Base-by-base conservation (phyloP, 768 basidiomycete species). In the Imleria badia region DNA sequence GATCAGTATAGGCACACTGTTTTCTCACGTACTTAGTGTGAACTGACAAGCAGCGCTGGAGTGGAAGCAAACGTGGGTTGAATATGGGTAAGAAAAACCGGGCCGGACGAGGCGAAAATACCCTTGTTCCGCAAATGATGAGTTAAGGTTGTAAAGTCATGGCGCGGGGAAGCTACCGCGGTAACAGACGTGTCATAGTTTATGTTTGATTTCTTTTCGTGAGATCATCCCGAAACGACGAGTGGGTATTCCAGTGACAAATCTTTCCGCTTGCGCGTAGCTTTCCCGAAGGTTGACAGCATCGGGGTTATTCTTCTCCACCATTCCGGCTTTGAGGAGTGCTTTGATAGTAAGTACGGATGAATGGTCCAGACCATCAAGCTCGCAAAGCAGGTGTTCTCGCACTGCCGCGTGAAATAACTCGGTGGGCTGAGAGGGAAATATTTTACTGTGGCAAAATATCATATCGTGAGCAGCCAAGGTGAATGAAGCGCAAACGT, bases 221-320 rank as follows among this genome's bases (percentile, higher is more conserved):
- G 84, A 79, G 51, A 89, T 78, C 66, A 75, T 78, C 22, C 60
- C 69, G 59, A 89, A 90, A 43, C 80, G 79, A 56, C 68, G 66
- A 1, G 54, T 35, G 11, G 87, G 87, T 38, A 82, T 69, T 1
- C 85, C 86, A 51, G 80, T 85, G 6, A 77, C 80, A 63, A 88
- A 80, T 46, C 81, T 76, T 44, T 80, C 82, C 4, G 85, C 86
- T 71, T 89, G 87, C 12, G 82, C 84, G 63, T 86, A 87, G 49
- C 83, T 85, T 69, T 89, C 86, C 43, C 86, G 76, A 14, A 87
- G 73, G 60, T 86, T 86, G 12, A 81, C 81, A 4, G 80, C 81
- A 64, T 89, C 84, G 3, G 82, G 79, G 49, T 82, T 71, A 43
- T 85, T 85, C 67, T 80, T 84, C 61, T 87, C 86, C 36, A 79